phyloP scores from a whole-genome alignment of 1,284 basidiomycete species.

The Malassezia psittaci region DNA sequence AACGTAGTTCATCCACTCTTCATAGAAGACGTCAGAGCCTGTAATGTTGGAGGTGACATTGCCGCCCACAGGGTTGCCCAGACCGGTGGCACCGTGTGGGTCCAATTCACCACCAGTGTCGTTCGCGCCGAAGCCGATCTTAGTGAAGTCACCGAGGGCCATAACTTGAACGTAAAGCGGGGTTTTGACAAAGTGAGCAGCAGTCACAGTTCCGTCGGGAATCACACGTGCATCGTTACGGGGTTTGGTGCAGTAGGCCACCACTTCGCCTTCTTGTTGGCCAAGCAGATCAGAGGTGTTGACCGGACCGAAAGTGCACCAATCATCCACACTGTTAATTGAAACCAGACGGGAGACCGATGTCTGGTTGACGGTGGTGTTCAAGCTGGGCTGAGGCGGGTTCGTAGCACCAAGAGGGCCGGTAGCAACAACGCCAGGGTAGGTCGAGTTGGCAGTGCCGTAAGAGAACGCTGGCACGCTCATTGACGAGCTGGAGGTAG shows the following conservation, averaged over 20 bases:
- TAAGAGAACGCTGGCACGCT: slow-evolving; percentile 26
- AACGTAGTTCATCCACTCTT: slow-evolving; percentile 52
- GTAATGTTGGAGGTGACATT: slow-evolving; percentile 53
- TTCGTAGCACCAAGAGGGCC: slow-evolving; percentile 36
- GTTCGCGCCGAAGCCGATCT: slow-evolving; percentile 29
- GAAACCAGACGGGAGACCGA: slow-evolving; percentile 40
- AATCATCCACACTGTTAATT: slow-evolving; percentile 45
- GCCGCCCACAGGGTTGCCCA: slow-evolving; percentile 53
- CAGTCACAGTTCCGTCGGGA: slow-evolving; percentile 44
- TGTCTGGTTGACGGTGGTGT: slow-evolving; percentile 44
- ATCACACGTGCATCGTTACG: slow-evolving; percentile 48
- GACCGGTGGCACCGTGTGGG: slow-evolving; percentile 45
- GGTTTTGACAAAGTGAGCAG: slow-evolving; percentile 46
- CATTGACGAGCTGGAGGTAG: not conserved
- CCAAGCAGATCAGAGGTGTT: slow-evolving; percentile 53
- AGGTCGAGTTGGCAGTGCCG: slow-evolving; percentile 29
- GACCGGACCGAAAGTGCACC: slow-evolving; percentile 48
- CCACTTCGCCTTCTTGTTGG: slow-evolving; percentile 59
- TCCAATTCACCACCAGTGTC: slow-evolving; percentile 47
- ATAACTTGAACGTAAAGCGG: slow-evolving; percentile 51
- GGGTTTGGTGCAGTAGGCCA: slow-evolving; percentile 63
- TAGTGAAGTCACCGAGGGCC: slow-evolving; percentile 48
- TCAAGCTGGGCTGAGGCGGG: slow-evolving; percentile 28
- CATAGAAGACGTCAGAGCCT: slow-evolving; percentile 51
- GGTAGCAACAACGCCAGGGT: slow-evolving; percentile 31